A percentile compares a stretch with the other conserved stretches of the same genome.
These are phyloP conservation scores for Raffaelea albimanens DNA, from an alignment of 2,329 filamentous ascomycete genomes.

Conservation along the genomic window DNA sequence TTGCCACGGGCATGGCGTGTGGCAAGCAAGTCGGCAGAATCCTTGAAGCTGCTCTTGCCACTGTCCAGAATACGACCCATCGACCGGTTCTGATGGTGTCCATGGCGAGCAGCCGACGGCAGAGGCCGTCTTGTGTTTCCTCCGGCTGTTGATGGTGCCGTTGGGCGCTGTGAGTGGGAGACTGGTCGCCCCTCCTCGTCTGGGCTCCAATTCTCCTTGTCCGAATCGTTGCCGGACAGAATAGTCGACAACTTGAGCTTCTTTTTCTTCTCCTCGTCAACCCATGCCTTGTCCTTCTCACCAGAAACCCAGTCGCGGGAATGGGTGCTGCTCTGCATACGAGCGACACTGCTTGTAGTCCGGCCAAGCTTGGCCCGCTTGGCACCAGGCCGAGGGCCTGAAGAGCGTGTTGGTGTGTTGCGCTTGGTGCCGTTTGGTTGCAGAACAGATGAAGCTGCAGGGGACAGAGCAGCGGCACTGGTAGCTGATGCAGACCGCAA, in stretches of 20 bases:
- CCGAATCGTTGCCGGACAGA: conserved; percentile 60
- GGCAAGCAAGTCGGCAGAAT: conserved; percentile 20
- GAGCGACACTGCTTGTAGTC: conserved; percentile 51
- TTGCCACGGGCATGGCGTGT: conserved; percentile 17
- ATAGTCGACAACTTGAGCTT: conserved; percentile 32
- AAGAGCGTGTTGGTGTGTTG: conserved; percentile 37
- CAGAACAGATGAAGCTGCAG: conserved; percentile 29
- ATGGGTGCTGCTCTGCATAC: conserved; percentile 41
- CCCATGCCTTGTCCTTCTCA: conserved; percentile 20
- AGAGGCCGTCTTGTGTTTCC: conserved; percentile 23
- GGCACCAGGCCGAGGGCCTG: conserved; percentile 23
- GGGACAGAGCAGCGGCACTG: conserved; percentile 27
- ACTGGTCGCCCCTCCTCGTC: conserved; percentile 35
- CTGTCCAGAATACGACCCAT: conserved; percentile 27
- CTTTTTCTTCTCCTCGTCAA: conserved; percentile 22
- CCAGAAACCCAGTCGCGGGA: conserved; percentile 8
- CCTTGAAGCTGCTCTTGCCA: conserved; percentile 22
- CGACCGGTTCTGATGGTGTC: conserved; percentile 23
- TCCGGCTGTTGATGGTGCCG: conserved; percentile 5
- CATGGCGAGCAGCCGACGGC: conserved; percentile 23
- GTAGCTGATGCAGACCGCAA: conserved; percentile 57
- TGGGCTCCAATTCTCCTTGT: conserved; percentile 86
- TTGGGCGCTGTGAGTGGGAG: conserved; percentile 12
- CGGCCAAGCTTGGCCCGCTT: conserved; percentile 58
- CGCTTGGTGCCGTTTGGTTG: conserved; percentile 55